A percentile compares a stretch with the other conserved stretches of the same genome.
These are phyloP conservation scores for Claviceps sp. DNA, from an alignment of 2,329 filamentous ascomycete species.

Conservation along the genomic window DNA sequence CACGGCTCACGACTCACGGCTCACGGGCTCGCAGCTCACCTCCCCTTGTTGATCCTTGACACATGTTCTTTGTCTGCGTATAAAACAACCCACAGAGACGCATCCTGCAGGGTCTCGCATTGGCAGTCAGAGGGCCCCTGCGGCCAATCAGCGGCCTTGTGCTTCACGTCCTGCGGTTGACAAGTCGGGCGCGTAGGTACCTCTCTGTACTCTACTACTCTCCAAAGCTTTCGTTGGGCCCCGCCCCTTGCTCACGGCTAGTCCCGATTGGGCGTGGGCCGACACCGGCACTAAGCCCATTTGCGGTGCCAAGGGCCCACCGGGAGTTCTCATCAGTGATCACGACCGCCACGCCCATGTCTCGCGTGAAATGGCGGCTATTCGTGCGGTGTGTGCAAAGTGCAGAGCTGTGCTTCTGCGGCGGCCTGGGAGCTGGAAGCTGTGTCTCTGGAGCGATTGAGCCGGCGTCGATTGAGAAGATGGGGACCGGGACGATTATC, in stretches of 20 bases:
- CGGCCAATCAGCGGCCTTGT: constrained; percentile 4
- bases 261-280: constrained; percentile 13
- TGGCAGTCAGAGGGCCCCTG: neutral
- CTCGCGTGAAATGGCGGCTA: neutral
- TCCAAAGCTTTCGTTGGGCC: neutral
- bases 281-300: constrained; percentile 19
- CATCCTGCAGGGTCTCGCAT: constrained; percentile 4
- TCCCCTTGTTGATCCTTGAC: neutral
- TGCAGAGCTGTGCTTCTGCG: neutral
- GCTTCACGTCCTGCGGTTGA: neutral
- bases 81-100: neutral
- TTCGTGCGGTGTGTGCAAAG: neutral
- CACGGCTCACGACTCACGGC: neutral
- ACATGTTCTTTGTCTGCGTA: neutral
- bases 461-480: constrained; percentile 3
- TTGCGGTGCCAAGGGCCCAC: constrained; percentile 13
- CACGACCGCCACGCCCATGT: constrained; percentile 7
- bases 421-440: neutral
- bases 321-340: constrained; percentile 5
- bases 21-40: constrained; percentile 1
- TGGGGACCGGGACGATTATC: too few species aligned
- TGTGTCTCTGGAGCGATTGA: neutral
- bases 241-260: constrained; percentile 7
- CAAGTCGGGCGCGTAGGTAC: neutral
- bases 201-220: neutral